These are phyloP conservation scores for Ganoderma meredithae DNA, from an alignment of 1,284 basidiomycete genomes.

Conservation along the genomic window DNA sequence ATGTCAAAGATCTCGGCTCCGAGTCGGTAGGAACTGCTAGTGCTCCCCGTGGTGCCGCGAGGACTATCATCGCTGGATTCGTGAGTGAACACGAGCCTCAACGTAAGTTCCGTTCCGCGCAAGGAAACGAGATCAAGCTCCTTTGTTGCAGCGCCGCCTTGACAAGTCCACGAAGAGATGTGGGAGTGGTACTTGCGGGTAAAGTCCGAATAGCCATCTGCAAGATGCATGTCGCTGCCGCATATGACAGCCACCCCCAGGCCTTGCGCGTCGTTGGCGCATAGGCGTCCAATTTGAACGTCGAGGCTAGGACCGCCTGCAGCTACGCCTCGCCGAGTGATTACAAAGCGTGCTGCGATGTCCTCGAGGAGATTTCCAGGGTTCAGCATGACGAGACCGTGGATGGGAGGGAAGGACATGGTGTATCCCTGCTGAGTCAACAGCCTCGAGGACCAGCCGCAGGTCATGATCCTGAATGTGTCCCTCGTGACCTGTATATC, in stretches of 20 bases:
- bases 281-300: background rate
- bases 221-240: background rate
- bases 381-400: background rate
- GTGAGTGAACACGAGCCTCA: constrained; percentile 3
- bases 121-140: background rate
- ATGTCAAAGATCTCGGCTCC: background rate
- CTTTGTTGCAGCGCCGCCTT: background rate
- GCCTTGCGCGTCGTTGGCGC: background rate
- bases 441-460: background rate
- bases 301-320: background rate
- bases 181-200: background rate
- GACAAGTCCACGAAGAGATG: background rate
- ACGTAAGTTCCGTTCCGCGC: background rate
- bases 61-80: background rate
- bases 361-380: background rate
- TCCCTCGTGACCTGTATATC: background rate
- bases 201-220: background rate
- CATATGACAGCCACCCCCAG: background rate
- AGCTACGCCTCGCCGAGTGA: background rate
- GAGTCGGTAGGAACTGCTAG: background rate
- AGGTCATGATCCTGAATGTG: background rate
- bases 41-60: background rate
- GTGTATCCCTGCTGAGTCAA: background rate
- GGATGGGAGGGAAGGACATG: background rate
- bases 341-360: background rate